These are phyloP conservation scores for Brassica balearica DNA, from an alignment of 441 rosid species.

Conservation along the genomic window DNA sequence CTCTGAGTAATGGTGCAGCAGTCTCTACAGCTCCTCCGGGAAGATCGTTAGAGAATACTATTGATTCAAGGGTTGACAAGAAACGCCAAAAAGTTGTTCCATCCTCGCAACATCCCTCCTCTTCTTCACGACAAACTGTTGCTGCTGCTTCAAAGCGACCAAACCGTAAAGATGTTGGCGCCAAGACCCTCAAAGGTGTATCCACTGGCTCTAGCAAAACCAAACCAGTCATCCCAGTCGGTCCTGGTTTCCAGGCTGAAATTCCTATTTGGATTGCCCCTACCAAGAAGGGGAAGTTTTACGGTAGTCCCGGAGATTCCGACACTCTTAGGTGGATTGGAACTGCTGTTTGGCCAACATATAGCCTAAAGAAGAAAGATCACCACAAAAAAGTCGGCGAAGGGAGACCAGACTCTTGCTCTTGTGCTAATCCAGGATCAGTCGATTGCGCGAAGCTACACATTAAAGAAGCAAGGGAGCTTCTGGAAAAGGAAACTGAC, in stretches of 20 bases:
- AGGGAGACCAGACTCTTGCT: constrained; percentile 49
- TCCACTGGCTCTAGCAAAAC: constrained; percentile 23
- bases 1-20: constrained; percentile 20
- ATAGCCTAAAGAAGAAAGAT: constrained; percentile 42
- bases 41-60: constrained; percentile 31
- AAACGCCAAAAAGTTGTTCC: constrained; percentile 27
- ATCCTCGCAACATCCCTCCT: neutral
- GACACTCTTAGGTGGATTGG: constrained; percentile 50
- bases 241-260: constrained; percentile 56
- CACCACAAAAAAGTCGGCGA: constrained; percentile 40
- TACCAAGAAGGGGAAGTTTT: constrained; percentile 32
- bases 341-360: constrained; percentile 50
- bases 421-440: constrained; percentile 47
- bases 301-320: constrained; percentile 46
- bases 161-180: constrained; percentile 25
- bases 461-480: constrained; percentile 39
- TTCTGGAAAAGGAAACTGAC: constrained; percentile 42
- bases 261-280: constrained; percentile 51
- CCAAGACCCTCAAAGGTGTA: constrained; percentile 25
- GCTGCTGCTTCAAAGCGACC: constrained; percentile 23
- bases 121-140: constrained; percentile 22
- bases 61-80: neutral
- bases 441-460: constrained; percentile 46
- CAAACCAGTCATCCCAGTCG: constrained; percentile 45
- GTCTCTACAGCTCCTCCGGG: constrained; percentile 29